Evolutionary conservation across 495 filamentous ascomycete genomes (phyloP), one percentile per base, ranked within the genome.

Genomic region (Acidiella bohemica): DNA sequence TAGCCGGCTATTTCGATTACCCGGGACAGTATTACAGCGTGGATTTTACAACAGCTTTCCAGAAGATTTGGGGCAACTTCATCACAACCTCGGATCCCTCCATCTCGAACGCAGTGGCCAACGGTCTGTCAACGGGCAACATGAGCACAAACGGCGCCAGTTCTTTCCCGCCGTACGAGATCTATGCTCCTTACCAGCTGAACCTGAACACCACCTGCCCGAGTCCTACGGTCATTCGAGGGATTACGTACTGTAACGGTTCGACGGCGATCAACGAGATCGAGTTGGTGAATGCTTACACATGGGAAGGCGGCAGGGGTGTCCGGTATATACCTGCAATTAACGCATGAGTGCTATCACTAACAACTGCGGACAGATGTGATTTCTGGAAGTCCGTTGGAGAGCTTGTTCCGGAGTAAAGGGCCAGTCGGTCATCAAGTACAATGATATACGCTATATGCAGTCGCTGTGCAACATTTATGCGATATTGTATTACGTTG

Each of bases 31-130:
- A 32, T 24, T 46, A 46, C 36, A 34, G 17, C 28, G 30, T 22
- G n/a, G 36, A 46, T 24, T 39, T 41, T 17, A 36, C 32, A 9
- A 26, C 32, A 1, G 43, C 43, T 1, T 46, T 46, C 43, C 46
- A 46, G 28, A 49, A 53, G 22, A 58, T 69, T 33, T 69, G 59
- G 62, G 70, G 70, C 17, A 71, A 68, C 50, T 79, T 81, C 48
- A 60, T 79, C 39, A 67, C 58, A 0, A 42, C 56, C 2, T 60
- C 66, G 29, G 66, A 68, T 29, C 74, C 75, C 0, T 64, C 66
- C 6, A 65, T 76, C 29, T 47, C 61, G n/a, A 57, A 63, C 14
- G 51, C 53, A 2, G 51, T 68, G 1, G 70, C 64, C 1, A 61
- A 61, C 21, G 47, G 40, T 10, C 7, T 38, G 4, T n/a, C 42